Percentiles rank a stretch among this genome's conserved stretches.
Evolutionary conservation across 768 basidiomycete genomes (phyloP).

Genomic region (Lactarius tabidus): DNA sequence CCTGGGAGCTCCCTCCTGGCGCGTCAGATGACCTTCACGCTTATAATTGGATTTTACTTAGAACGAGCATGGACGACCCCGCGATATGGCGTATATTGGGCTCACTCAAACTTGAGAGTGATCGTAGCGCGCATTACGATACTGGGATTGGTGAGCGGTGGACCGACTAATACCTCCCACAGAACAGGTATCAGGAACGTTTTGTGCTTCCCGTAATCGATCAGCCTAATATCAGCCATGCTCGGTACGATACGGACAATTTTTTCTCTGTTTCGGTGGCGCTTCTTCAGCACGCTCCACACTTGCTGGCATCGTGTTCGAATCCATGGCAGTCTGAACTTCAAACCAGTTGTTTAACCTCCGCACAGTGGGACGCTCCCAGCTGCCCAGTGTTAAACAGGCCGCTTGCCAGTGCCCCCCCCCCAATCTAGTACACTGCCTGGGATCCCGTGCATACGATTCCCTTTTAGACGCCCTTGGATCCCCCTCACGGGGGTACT

Average conservation of each 20-base stretch:
- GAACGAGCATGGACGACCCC: neutral
- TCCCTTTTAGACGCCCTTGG: neutral
- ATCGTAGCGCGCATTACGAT: conserved; percentile 8
- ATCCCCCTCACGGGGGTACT: neutral
- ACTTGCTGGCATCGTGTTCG: neutral
- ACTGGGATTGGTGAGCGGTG: neutral
- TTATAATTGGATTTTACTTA: neutral
- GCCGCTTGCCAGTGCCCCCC: neutral
- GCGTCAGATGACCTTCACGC: neutral
- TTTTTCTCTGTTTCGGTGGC: conserved; percentile 9
- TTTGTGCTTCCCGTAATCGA: conserved; percentile 11
- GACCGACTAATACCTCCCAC: conserved; percentile 3
- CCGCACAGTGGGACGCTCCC: neutral
- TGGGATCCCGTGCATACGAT: neutral
- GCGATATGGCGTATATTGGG: neutral
- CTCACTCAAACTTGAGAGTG: neutral
- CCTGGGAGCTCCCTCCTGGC: conserved; percentile 9
- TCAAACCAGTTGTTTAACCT: conserved; percentile 14
- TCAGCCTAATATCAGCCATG: conserved; percentile 1
- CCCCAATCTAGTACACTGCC: neutral
- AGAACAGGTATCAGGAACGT: conserved; percentile 1
- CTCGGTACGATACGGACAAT: neutral
- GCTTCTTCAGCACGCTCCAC: neutral
- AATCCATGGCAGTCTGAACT: neutral
- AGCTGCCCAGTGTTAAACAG: neutral